Evolutionary conservation across 2,329 filamentous ascomycete species (phyloP), one percentile per base, ranked within the genome.

Genomic region (Colletotrichum incanum): DNA sequence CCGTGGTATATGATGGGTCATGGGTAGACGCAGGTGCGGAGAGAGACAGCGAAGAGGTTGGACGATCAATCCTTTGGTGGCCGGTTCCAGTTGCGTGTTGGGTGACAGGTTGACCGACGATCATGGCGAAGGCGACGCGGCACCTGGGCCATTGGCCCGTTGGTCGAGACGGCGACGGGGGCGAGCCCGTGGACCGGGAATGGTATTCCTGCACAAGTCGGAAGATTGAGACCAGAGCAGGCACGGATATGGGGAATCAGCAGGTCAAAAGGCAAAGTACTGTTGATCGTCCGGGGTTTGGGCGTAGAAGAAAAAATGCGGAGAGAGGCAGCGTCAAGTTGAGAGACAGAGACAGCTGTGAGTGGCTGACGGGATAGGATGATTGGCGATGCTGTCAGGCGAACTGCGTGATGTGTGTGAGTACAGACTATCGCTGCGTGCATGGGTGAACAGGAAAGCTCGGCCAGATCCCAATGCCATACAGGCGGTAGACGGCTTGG

Each of bases 51-150:
- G 41, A 49, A 58, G 43, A 63, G 47, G 5, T 47, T 23, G 28
- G 55, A 59, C 55, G 69, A 71, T 67, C 68, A 62, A 43, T 69
- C 39, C 63, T 43, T 55, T 20, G 60, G 47, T 26, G n/a, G 6
- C 26, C 26, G 23, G 43, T 47, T 31, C 9, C n/a, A 23, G 47
- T 49, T 16, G 52, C 26, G 39, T 52, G 45, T 47, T 56, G 34
- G 18, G n/a, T 23, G 64, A 54, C 34, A 12, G 3, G 58, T 45
- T 26, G 60, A 43, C 12, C n/a, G 23, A 59, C 20, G n/a, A 11
- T 7, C 2, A 41, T 14, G 16, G 61, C 23, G 37, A 55, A 54
- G 61, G 16, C 49, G 6, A 37, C n/a, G 23, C 28, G n/a, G 7
- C 3, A 34, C 12, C 28, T 34, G 11, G 28, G 43, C 11, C 43